phyloP scores from a whole-genome alignment of 768 basidiomycete genomes.

The Amanita jacksonii region DNA sequence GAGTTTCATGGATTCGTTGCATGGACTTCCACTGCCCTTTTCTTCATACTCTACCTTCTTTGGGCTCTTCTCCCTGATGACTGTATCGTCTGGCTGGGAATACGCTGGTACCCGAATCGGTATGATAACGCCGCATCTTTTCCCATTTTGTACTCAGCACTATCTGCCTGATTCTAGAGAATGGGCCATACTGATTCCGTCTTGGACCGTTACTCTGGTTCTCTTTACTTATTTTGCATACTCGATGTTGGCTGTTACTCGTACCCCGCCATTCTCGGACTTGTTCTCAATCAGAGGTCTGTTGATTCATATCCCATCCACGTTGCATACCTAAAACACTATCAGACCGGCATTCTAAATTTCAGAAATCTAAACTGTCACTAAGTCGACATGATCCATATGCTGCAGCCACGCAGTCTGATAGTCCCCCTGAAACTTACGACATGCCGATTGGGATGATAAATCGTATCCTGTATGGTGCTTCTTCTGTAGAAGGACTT shows the following conservation, averaged over 20 bases:
- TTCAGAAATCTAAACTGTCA: background rate
- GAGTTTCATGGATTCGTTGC: slow-evolving; percentile 92
- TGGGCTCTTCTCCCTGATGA: slow-evolving; percentile 78
- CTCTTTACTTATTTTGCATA: slow-evolving; percentile 74
- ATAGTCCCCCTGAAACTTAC: slow-evolving; percentile 55
- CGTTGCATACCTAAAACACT: slow-evolving; percentile 10
- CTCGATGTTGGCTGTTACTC: slow-evolving; percentile 61
- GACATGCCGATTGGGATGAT: slow-evolving; percentile 80
- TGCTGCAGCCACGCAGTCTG: slow-evolving; percentile 32
- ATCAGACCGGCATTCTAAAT: slow-evolving; percentile 4
- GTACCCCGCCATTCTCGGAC: slow-evolving; percentile 63
- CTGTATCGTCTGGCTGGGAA: slow-evolving; percentile 53
- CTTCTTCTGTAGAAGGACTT: background rate
- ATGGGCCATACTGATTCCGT: slow-evolving; percentile 77
- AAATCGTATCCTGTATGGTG: slow-evolving; percentile 57
- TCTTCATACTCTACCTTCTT: slow-evolving; percentile 61
- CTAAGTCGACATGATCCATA: slow-evolving; percentile 29
- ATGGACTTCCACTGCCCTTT: slow-evolving; percentile 66
- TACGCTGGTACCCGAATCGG: slow-evolving; percentile 88
- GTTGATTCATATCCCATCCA: background rate
- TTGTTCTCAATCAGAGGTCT: slow-evolving; percentile 59
- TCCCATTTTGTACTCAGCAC: background rate
- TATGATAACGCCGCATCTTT: slow-evolving; percentile 19
- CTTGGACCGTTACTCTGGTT: slow-evolving; percentile 62
- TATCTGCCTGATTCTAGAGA: slow-evolving; percentile 37